Evolutionary conservation across 2,329 filamentous ascomycete genomes (phyloP), one percentile per base, ranked within the genome.

Genomic region (Penicillium fuscoglaucum): DNA sequence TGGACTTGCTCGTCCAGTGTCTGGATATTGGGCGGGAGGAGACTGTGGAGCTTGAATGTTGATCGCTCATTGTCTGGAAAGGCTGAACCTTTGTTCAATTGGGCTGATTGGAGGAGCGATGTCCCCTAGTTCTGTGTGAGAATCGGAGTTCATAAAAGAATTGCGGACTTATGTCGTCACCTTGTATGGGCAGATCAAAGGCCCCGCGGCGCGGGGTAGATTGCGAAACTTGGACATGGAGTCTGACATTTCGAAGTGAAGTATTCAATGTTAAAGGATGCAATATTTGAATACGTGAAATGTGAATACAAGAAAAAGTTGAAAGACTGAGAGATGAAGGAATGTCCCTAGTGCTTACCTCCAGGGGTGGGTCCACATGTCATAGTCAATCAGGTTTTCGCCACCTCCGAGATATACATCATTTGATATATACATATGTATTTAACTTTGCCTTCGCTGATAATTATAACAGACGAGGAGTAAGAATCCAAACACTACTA

Each of bases 41-140:
- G 77, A 4, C 91, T 90, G 19, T 85, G 82, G 2, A 96, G 83
- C 33, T 84, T 84, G 72, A 96, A 96, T 0, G 78, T 76, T 3
- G 78, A 76, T 12, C 91, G 84, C 69, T 96, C 91, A 29, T 89
- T 77, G 0, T 78, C 67, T 0, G 89, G 83, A 66, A 93, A 93
- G 0, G 87, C 90, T 3, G 90, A 91, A 31, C 91, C 91, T 74
- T 95, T 95, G 78, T 96, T 96, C 77, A 91, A 87, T 66, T 84
- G 86, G 1, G 87, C 82, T 12, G 84, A 85, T 59, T 85, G 83
- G 9, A 91, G 79, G 6, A 91, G 76, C 6, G 57, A 15, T 48
- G n/a, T 8, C 3, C 64, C 65, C 58, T 65, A n/a, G 26, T 21
- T 33, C 2, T 24, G 3, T 17, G 13, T 51, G 86, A 52, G 21